Percentiles rank a stretch among this genome's conserved stretches.
phyloP scores from a whole-genome alignment of 139 green algal genomes.

The Tetradesmus lagerheimii region DNA sequence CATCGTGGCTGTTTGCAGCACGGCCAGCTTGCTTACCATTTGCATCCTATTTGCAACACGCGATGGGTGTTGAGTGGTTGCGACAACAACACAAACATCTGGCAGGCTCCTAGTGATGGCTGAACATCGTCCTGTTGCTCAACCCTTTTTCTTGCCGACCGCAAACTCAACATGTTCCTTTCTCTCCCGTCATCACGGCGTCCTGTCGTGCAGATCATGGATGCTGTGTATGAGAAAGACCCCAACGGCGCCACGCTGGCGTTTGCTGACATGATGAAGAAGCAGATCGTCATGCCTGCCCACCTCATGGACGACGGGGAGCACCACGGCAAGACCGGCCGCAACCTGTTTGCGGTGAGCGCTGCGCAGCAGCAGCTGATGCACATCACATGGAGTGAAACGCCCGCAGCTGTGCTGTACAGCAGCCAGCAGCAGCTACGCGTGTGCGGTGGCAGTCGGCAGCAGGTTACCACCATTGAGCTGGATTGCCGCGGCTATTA shows the following conservation, averaged over 20 bases:
- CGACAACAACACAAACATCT: too few relatives aligned
- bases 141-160: too few relatives aligned
- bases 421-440: background rate
- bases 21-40: too few relatives aligned
- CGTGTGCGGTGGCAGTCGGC: too few relatives aligned
- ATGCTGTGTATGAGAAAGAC: slow-evolving; percentile 92
- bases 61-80: too few relatives aligned
- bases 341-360: slow-evolving; percentile 87
- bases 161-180: background rate
- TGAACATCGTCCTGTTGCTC: too few relatives aligned
- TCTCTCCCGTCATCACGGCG: background rate
- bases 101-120: too few relatives aligned
- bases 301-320: slow-evolving; percentile 96
- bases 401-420: background rate
- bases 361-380: background rate
- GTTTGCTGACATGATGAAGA: slow-evolving; percentile 99
- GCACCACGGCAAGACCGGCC: slow-evolving; percentile 77
- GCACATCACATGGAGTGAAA: too few relatives aligned
- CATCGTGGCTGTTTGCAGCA: too few relatives aligned
- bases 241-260: slow-evolving; percentile 89
- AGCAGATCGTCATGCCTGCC: slow-evolving; percentile 99
- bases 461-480: too few relatives aligned
- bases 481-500: too few relatives aligned
- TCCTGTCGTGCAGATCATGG: slow-evolving; percentile 81
- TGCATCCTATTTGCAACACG: too few relatives aligned